These are phyloP conservation scores for Thuidium tamariscinum DNA, from an alignment of 225 moss, liverwort and hornwort species.

Conservation along the genomic window DNA sequence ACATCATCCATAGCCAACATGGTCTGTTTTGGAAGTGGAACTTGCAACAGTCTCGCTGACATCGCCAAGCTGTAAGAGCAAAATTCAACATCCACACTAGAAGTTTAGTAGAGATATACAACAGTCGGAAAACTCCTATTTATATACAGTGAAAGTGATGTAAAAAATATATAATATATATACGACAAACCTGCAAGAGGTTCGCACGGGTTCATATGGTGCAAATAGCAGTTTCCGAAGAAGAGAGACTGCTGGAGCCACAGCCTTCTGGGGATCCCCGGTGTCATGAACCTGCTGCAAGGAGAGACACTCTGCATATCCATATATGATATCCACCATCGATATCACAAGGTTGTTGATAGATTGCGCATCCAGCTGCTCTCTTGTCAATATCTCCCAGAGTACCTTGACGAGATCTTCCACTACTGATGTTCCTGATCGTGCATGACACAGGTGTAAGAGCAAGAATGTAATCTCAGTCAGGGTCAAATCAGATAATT, in stretches of 20 bases:
- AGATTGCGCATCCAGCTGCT: slow-evolving; percentile 93
- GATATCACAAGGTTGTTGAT: slow-evolving; percentile 96
- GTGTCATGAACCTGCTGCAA: slow-evolving; percentile 47
- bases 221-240: slow-evolving; percentile 92
- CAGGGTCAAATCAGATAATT: not conserved
- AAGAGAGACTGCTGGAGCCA: slow-evolving; percentile 85
- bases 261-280: slow-evolving; percentile 47
- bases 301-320: slow-evolving; percentile 91
- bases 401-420: slow-evolving; percentile 88
- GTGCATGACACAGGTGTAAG: slow-evolving; percentile 9
- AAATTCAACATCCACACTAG: not conserved
- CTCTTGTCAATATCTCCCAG: slow-evolving; percentile 93
- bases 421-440: slow-evolving; percentile 79
- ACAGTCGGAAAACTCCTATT: not conserved
- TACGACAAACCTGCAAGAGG: slow-evolving; percentile 84
- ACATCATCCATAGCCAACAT: slow-evolving; percentile 98
- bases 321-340: slow-evolving; percentile 95
- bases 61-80: slow-evolving; percentile 74
- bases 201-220: slow-evolving; percentile 93
- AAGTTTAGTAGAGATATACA: not conserved
- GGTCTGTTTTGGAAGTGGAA: slow-evolving; percentile 97
- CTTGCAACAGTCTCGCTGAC: slow-evolving; percentile 93
- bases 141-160: not conserved
- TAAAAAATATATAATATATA: not conserved
- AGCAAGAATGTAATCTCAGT: not conserved